Base-by-base conservation (phyloP, 371 early-diverging fungal genomes). In the Nosema muscidifuracis region DNA sequence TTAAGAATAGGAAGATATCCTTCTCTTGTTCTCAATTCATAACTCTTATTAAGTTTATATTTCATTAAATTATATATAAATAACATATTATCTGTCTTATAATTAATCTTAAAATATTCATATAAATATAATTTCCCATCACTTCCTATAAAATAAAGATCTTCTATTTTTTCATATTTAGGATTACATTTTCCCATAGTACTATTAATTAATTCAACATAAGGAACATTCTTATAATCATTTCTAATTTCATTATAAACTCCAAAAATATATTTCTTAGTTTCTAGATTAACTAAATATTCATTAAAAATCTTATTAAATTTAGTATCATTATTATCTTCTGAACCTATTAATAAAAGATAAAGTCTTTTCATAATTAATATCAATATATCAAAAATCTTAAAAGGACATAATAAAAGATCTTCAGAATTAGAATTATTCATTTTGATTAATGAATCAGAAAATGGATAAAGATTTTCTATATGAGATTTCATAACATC, bases 211-310 rank as follows among this genome's bases (percentile, higher is more conserved):
- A 65, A 40, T 30, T 69, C 71, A 30, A 79, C 72, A 40, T 55
- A 67, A 15, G 67, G 67, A 64, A 79, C 53, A 51, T 69, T 65
- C 38, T 53, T 56, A 31, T 75, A 75, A 40, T 67, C 67, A 42
- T 76, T 70, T 42, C 65, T 44, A 69, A 79, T 76, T 13, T 79
- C 75, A n/a, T 62, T 60, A 47, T 75, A 79, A 64, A 63, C 65
- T 12, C 73, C 76, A 69, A 79, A 76, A 34, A 79, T 26, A 42
- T 47, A 65, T 40, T 24, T 74, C 66, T 36, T 77, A 64, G 13
- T 77, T 60, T 30, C 56, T 62, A 2, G 60, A 43, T 40, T 65
- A 68, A 42, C 68, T 55, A 47, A 74, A 71, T 10, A n/a, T 13
- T 47, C 63, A 74, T 65, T 53, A 70, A 20, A 16, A 69, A 55